Evolutionary conservation across 2,329 filamentous ascomycete genomes (phyloP).

Genomic region (Cytospora piceicola): DNA sequence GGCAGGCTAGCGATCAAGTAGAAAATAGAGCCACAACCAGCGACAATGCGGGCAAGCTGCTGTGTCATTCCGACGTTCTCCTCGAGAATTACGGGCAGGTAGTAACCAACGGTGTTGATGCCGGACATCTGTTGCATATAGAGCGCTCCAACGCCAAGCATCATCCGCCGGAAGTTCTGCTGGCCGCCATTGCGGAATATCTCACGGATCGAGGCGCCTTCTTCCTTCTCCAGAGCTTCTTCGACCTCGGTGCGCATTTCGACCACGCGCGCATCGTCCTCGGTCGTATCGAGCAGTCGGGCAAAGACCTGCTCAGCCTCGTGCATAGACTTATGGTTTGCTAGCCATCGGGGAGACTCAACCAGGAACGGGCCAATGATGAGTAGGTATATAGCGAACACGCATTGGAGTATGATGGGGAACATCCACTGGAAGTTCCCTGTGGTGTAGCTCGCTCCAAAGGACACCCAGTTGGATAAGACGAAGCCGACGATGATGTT

Average conservation of each 20-base stretch:
- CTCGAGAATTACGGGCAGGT: conserved; percentile 25
- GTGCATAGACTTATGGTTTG: conserved; percentile 6
- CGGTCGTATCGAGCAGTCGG: conserved; percentile 13
- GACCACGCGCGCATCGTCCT: conserved; percentile 9
- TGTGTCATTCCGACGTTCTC: conserved; percentile 20
- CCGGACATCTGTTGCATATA: conserved; percentile 24
- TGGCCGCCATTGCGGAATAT: conserved; percentile 22
- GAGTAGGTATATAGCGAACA: conserved; percentile 15
- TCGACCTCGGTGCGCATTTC: conserved; percentile 5
- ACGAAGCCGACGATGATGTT: conserved; percentile 19
- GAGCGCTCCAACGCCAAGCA: conserved; percentile 18
- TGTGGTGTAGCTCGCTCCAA: conserved; percentile 8
- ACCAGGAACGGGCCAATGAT: conserved; percentile 14
- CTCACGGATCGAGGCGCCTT: conserved; percentile 6
- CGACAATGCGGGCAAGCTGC: conserved; percentile 13
- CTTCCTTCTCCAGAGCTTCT: conserved; percentile 2
- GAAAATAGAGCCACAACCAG: conserved; percentile 13
- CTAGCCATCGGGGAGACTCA: conserved; percentile 15
- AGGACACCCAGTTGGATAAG: conserved; percentile 18
- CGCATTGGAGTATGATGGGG: conserved; percentile 1
- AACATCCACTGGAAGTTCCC: conserved; percentile 17
- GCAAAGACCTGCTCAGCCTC: conserved; percentile 11
- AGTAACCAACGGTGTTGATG: conserved; percentile 16
- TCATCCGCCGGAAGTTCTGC: conserved; percentile 22
- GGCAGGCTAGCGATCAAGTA: conserved; percentile 18